phyloP scores from a whole-genome alignment of 202 grass and related monocot genomes.

The Tripidium arundinaceum region DNA sequence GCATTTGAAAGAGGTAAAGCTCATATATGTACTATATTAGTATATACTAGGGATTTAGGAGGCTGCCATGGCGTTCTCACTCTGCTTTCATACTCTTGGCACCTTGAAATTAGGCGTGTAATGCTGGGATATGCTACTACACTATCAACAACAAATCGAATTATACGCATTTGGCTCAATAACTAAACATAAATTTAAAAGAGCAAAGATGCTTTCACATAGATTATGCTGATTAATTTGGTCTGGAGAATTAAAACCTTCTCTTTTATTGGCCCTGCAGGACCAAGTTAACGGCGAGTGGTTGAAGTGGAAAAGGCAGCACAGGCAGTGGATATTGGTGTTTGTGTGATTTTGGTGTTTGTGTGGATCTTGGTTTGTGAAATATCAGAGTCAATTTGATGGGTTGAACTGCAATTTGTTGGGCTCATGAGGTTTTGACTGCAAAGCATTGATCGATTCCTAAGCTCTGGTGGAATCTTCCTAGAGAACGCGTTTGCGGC shows the following conservation, averaged over 20 bases:
- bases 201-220: not conserved
- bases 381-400: too few species aligned
- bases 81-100: not conserved
- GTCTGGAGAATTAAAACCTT: not conserved
- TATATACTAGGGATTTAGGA: not conserved
- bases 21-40: not conserved
- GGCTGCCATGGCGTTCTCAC: not conserved
- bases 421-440: too few species aligned
- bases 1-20: slow-evolving; percentile 79
- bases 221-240: not conserved
- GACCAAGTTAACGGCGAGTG: too few species aligned
- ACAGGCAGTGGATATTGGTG: too few species aligned
- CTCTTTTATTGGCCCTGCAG: slow-evolving; percentile 37
- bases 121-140: not conserved
- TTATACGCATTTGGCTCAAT: not conserved
- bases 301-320: too few species aligned
- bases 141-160: not conserved
- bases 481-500: too few species aligned
- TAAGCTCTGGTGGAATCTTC: too few species aligned
- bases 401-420: too few species aligned
- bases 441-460: too few species aligned
- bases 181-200: not conserved
- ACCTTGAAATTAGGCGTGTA: not conserved
- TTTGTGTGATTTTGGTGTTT: too few species aligned
- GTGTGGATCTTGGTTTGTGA: too few species aligned